Evolutionary conservation across 2,329 filamentous ascomycete genomes (phyloP), one percentile per base, ranked within the genome.

Genomic region (Trichocomaceae sp.): DNA sequence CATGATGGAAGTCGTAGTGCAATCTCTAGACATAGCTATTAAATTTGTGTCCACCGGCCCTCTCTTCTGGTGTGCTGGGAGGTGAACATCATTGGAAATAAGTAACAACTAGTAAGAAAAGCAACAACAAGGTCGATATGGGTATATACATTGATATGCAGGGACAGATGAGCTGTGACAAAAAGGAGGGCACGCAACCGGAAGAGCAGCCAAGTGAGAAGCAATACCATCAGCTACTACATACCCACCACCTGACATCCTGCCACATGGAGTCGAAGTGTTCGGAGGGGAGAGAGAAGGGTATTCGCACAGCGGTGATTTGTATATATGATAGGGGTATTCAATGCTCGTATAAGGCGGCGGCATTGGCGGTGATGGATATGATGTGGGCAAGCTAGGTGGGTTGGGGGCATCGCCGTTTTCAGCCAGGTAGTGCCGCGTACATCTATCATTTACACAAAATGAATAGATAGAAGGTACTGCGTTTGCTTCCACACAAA

Each of bases 301-400:
- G 15, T 13, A 26, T 17, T 23, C 39, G 20, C 17, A 37, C 8
- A 13, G n/a, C 19, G 39, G 33, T 5, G 39, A 22, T n/a, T 41
- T 13, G 15, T n/a, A 13, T 52, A 13, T 19, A 26, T 10, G 23
- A 46, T 15, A 23, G 22, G 22, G 26, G 9, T 20, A 26, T 19
- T 37, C 50, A 26, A 20, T 15, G 5, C 29, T 52, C n/a, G 50
- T 52, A 37, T 46, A 52, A 13, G 50, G 50, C 4, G 17, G 48
- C 22, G 48, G 50, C 4, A 10, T 33, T 9, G 48, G 48, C 4
- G 50, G 41, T 46, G 29, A 17, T 42, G 17, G 17, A 12, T 42
- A 42, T 12, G 39, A 9, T 3, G 17, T 42, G 17, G 4, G 19
- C 3, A 17, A 9, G 39, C 19, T 22, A 10, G 19, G 39, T 5